Percentiles rank a stretch among this genome's conserved stretches.
phyloP scores from a whole-genome alignment of 805 yeast genomes.

The Yamadazyma nakazawae region DNA sequence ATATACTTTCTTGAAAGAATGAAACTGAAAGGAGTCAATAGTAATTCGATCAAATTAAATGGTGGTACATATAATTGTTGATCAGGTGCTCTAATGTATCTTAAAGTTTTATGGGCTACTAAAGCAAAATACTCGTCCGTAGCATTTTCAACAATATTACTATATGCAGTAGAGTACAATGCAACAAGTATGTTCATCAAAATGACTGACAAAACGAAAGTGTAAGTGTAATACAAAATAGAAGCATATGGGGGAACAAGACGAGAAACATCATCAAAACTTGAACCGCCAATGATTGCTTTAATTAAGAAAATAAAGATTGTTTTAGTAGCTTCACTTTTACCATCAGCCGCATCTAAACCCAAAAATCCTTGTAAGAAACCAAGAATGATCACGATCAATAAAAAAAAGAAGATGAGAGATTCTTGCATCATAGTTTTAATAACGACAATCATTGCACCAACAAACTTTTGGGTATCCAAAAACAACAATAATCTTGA shows the following conservation, averaged over 20 bases:
- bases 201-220: slow-evolving; percentile 70
- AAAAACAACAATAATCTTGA: slow-evolving; percentile 68
- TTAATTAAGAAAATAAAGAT: slow-evolving; percentile 63
- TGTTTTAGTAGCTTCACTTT: slow-evolving; percentile 64
- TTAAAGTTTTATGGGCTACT: slow-evolving; percentile 77
- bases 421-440: slow-evolving; percentile 88
- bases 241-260: slow-evolving; percentile 86
- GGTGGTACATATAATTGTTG: slow-evolving; percentile 84
- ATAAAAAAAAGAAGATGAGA: slow-evolving; percentile 71
- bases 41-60: slow-evolving; percentile 66
- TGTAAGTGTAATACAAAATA: slow-evolving; percentile 71
- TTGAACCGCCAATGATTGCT: slow-evolving; percentile 73
- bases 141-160: slow-evolving; percentile 76
- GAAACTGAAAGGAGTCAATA: slow-evolving; percentile 26
- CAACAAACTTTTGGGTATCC: slow-evolving; percentile 79
- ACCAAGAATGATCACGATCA: slow-evolving; percentile 69
- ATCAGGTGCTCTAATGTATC: slow-evolving; percentile 87
- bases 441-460: slow-evolving; percentile 82
- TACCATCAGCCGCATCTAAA: slow-evolving; percentile 84
- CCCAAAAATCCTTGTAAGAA: slow-evolving; percentile 87
- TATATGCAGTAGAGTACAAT: slow-evolving; percentile 79
- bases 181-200: slow-evolving; percentile 83
- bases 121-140: slow-evolving; percentile 82
- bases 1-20: slow-evolving; percentile 33
- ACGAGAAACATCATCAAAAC: slow-evolving; percentile 62